Evolutionary conservation across 1,139 yeast species (phyloP), one percentile per base, ranked within the genome.

Genomic region (Protomyces gravidus): DNA sequence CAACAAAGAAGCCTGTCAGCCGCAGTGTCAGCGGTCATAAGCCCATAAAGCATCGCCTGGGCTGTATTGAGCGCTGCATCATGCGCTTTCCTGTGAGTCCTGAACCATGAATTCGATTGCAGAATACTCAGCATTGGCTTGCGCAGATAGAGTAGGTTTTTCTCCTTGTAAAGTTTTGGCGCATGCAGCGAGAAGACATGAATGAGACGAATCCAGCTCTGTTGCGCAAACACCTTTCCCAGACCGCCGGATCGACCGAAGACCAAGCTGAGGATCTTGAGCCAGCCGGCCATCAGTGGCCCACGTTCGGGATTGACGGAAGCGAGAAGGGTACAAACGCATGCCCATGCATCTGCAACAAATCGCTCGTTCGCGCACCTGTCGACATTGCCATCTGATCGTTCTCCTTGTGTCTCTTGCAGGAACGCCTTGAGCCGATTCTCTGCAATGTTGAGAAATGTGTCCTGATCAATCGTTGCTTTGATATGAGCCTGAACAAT

Each of bases 311-410:
- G 59, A 36, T 63, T 46, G 25, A 56, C 61, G 9, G 62, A 62
- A 11, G 61, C 55, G 15, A 65, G 40, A 13, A 62, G 40, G 5
- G 63, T 48, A 7, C 65, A 61, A 30, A 65, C 45, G 11, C 60
- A 36, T 25, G 62, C 63, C 67, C 66, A 65, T 13, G 65, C 55
- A 13, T 56, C 45, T 5, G 62, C 60, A 9, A 65, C 60, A 46
- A 60, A 65, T 13, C 55, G 53, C 5, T 62, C 66, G n/a, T n/a
- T n/a, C 30, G 64, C 42, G 6, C 59, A 33, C 19, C 61, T 62
- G 66, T 65, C 64, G n/a, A 63, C 56, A n/a, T 55, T 36, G 5
- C 62, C 59, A n/a, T 64, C 60, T 45, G 56, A 65, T 13, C 53
- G 55, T 4, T 62, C 66, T 5, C 63, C 61, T 23, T 61, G 60